phyloP scores from a whole-genome alignment of 2,329 filamentous ascomycete species.

The Penicillium psychrosexuale region DNA sequence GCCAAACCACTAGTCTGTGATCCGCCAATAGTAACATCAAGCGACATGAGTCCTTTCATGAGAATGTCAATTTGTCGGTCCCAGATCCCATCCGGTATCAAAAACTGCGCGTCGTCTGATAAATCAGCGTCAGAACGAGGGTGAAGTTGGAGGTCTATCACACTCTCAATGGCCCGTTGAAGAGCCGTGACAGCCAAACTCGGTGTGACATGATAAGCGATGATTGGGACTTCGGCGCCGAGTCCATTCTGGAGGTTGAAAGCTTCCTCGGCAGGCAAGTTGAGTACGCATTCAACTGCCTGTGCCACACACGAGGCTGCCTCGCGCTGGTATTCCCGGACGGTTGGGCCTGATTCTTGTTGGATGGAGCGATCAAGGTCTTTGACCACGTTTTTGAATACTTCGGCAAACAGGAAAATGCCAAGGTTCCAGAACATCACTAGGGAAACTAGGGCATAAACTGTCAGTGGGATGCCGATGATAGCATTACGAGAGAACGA shows the following conservation, averaged over 20 bases:
- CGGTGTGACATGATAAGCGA: constrained; percentile 24
- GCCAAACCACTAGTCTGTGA: constrained; percentile 14
- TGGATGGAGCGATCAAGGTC: neutral
- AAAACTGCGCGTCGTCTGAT: neutral
- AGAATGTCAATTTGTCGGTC: constrained; percentile 16
- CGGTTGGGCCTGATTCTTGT: neutral
- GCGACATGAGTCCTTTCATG: constrained; percentile 23
- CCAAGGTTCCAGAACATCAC: constrained; percentile 22
- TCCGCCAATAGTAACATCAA: constrained; percentile 24
- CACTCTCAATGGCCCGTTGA: constrained; percentile 16
- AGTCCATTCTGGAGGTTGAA: constrained; percentile 25
- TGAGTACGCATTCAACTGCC: constrained; percentile 12
- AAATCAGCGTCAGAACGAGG: too few species aligned
- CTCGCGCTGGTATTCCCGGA: constrained; percentile 5
- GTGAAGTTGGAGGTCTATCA: constrained; percentile 3
- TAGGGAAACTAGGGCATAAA: constrained; percentile 11
- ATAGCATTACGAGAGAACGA: too few species aligned
- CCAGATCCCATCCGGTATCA: constrained; percentile 7
- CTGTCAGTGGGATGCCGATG: neutral
- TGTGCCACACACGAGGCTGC: constrained; percentile 13
- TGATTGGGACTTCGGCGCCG: constrained; percentile 17
- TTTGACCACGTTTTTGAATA: neutral
- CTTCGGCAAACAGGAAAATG: constrained; percentile 17
- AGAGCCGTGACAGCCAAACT: constrained; percentile 14
- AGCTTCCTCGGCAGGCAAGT: constrained; percentile 11